These are phyloP conservation scores for Endoconidiophora laricicola DNA, from an alignment of 2,329 filamentous ascomycete genomes.

Conservation along the genomic window DNA sequence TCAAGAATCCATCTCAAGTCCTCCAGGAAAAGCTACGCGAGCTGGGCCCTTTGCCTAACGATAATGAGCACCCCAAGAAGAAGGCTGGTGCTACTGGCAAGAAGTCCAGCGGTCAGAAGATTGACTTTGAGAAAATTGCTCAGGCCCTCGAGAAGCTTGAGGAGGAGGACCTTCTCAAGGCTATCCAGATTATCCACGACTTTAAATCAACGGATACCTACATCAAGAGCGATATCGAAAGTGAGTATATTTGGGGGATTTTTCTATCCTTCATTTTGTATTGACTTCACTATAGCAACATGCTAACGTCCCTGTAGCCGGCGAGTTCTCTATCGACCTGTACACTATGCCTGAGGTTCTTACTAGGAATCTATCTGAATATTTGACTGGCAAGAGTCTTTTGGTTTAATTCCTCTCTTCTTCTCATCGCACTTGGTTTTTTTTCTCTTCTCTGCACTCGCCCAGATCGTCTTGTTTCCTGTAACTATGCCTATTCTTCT, in stretches of 20 bases:
- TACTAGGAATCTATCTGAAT: slow-evolving; percentile 92
- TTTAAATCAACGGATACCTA: slow-evolving; percentile 90
- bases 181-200: slow-evolving; percentile 96
- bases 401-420: slow-evolving; percentile 2
- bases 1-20: slow-evolving; percentile 86
- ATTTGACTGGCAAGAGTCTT: slow-evolving; percentile 27
- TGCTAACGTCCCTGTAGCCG: slow-evolving; percentile 34
- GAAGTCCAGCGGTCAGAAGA: slow-evolving; percentile 61
- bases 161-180: slow-evolving; percentile 85
- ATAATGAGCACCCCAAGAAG: slow-evolving; percentile 41
- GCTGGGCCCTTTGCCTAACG: slow-evolving; percentile 68
- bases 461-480: not conserved
- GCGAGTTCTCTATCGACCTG: slow-evolving; percentile 94
- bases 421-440: not conserved
- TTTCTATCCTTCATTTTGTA: slow-evolving; percentile 7
- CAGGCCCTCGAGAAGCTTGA: slow-evolving; percentile 75
- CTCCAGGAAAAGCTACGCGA: slow-evolving; percentile 65
- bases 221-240: slow-evolving; percentile 91
- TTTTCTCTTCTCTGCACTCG: not conserved
- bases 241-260: slow-evolving; percentile 34
- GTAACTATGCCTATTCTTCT: not conserved
- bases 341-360: slow-evolving; percentile 88
- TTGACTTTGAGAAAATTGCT: slow-evolving; percentile 91
- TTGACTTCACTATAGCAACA: slow-evolving; percentile 2
- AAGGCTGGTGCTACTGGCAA: slow-evolving; percentile 48